Conservation (phyloP, 768 basidiomycete species). For the Boletus fagicola region DNA sequence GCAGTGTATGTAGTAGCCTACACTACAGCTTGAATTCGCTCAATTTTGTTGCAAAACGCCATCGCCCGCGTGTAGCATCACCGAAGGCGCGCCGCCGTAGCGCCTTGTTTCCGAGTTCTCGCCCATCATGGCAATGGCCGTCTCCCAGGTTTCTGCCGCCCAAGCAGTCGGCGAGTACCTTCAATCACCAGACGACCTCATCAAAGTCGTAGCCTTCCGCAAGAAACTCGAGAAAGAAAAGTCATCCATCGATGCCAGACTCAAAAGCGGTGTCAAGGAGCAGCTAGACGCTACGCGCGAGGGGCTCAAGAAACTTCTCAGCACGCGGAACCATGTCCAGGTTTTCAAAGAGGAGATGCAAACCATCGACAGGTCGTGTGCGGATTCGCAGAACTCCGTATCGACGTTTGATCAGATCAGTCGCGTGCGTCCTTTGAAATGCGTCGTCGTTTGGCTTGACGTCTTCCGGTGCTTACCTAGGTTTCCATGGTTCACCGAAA, state of each 20-base stretch:
- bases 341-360: slow-evolving; percentile 84
- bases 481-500: slow-evolving; percentile 95
- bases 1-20: no score
- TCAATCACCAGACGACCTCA: slow-evolving; percentile 90
- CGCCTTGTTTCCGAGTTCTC: neutral
- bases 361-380: slow-evolving; percentile 70
- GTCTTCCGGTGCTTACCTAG: slow-evolving; percentile 42
- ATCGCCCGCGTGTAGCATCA: neutral
- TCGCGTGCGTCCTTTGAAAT: slow-evolving; percentile 55
- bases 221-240: slow-evolving; percentile 98
- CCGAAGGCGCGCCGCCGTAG: neutral
- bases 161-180: slow-evolving; percentile 88
- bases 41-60: neutral
- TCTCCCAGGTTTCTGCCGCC: slow-evolving; percentile 65
- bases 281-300: slow-evolving; percentile 90
- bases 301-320: slow-evolving; percentile 77
- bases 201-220: slow-evolving; percentile 82
- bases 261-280: slow-evolving; percentile 89
- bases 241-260: slow-evolving; percentile 85
- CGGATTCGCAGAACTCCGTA: slow-evolving; percentile 72
- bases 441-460: neutral
- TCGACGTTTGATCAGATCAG: slow-evolving; percentile 95
- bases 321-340: slow-evolving; percentile 76
- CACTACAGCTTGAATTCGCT: no score
- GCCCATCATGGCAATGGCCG: slow-evolving; percentile 41